Percentiles rank a stretch among this genome's conserved stretches.
Evolutionary conservation across 306 rosid genomes (phyloP).

Genomic region (Acacia confusa): DNA sequence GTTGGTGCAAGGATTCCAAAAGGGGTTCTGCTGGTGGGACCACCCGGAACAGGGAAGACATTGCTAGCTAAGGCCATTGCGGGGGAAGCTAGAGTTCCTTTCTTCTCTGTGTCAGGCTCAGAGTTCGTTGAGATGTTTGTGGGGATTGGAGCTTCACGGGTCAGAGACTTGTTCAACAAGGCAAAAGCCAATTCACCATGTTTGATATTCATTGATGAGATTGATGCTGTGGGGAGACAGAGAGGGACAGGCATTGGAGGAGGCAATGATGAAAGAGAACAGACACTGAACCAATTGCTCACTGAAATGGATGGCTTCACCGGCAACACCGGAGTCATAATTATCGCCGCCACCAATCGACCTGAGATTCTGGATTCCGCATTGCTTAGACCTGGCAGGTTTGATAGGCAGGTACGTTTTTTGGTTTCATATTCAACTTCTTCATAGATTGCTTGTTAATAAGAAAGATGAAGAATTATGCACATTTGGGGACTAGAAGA

Average conservation of each 20-base stretch:
- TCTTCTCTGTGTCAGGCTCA: constrained; percentile 77
- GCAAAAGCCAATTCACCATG: constrained; percentile 75
- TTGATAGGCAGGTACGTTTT: constrained; percentile 67
- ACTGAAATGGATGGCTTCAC: constrained; percentile 86
- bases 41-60: constrained; percentile 87
- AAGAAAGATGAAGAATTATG: too few relatives aligned
- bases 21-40: constrained; percentile 72
- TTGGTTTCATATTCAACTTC: not conserved
- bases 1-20: constrained; percentile 78
- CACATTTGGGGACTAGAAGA: too few relatives aligned
- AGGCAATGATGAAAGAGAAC: constrained; percentile 83
- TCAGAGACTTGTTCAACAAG: constrained; percentile 74
- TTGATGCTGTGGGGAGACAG: constrained; percentile 83
- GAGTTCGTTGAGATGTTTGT: constrained; percentile 90
- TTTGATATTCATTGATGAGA: constrained; percentile 76
- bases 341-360: constrained; percentile 74
- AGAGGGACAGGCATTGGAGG: constrained; percentile 92
- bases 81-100: constrained; percentile 90
- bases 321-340: constrained; percentile 69
- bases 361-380: constrained; percentile 83
- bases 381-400: constrained; percentile 76
- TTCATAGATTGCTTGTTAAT: too few relatives aligned
- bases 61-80: constrained; percentile 80
- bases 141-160: constrained; percentile 86
- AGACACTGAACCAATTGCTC: constrained; percentile 75